Percentiles rank a stretch among this genome's conserved stretches.
Conservation (phyloP, 768 basidiomycete genomes). For the Botryobasidium botryosum region DNA sequence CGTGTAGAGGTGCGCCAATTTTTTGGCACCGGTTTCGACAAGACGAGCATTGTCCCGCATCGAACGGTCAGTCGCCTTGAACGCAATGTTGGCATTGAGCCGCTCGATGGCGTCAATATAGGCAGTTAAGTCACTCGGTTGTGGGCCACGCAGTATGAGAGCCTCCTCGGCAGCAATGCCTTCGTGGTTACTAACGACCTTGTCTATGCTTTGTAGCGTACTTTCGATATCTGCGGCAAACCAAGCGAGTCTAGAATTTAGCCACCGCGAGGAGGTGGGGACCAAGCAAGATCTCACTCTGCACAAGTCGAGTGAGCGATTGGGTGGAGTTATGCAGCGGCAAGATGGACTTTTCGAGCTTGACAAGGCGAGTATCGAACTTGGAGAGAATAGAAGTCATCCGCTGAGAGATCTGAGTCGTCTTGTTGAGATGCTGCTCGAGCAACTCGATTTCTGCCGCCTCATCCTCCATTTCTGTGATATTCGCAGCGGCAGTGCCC, state of each 20-base stretch:
- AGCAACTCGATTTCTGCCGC: constrained; percentile 64
- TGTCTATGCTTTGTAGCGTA: constrained; percentile 60
- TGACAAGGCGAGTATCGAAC: constrained; percentile 66
- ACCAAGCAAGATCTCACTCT: constrained; percentile 33
- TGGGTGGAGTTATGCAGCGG: constrained; percentile 71
- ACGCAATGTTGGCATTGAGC: constrained; percentile 63
- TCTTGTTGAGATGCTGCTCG: constrained; percentile 78
- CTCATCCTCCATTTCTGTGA: constrained; percentile 50
- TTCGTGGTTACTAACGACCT: constrained; percentile 56
- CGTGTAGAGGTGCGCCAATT: constrained; percentile 66
- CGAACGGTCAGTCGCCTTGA: constrained; percentile 43
- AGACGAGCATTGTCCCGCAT: constrained; percentile 51
- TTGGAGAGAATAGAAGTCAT: constrained; percentile 76
- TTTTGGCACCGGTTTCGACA: constrained; percentile 69
- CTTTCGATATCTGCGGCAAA: constrained; percentile 52
- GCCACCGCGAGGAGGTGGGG: not conserved
- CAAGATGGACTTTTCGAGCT: constrained; percentile 70
- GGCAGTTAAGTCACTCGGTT: constrained; percentile 40
- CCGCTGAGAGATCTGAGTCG: constrained; percentile 63
- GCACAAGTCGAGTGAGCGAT: constrained; percentile 48
- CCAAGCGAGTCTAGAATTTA: not conserved
- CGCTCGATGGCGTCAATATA: constrained; percentile 64
- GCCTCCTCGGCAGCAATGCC: constrained; percentile 65
- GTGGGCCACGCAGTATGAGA: constrained; percentile 61
- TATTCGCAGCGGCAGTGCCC: too few relatives aligned